Conservation (phyloP, 371 early-diverging fungal genomes). For the Mortierella sp. region DNA sequence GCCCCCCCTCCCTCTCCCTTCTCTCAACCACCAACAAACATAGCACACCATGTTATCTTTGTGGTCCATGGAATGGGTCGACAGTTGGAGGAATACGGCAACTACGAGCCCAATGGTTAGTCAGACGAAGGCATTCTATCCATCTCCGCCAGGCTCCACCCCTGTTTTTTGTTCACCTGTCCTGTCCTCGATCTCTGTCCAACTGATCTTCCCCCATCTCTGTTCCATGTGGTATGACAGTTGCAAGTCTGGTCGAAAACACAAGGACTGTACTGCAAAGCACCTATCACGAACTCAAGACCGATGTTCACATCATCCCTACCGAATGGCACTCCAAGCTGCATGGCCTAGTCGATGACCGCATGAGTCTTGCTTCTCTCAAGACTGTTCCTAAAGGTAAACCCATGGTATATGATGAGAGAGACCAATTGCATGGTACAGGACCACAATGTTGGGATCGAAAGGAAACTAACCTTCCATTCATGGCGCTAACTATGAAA, state of each 20-base stretch:
- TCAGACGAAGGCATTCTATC: too few species aligned
- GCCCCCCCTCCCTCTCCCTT: too few species aligned
- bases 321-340: conserved; percentile 74
- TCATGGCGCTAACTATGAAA: too few species aligned
- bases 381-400: conserved; percentile 60
- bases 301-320: conserved; percentile 63
- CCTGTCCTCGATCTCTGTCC: background rate
- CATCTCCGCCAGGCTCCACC: background rate
- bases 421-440: too few species aligned
- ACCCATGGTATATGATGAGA: background rate
- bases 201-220: too few species aligned
- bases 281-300: conserved; percentile 56
- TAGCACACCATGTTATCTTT: conserved; percentile 63
- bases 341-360: conserved; percentile 61
- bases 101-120: conserved; percentile 64
- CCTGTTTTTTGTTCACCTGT: background rate
- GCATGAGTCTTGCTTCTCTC: conserved; percentile 56
- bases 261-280: conserved; percentile 60
- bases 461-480: background rate
- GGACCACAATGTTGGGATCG: background rate
- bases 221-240: conserved; percentile 22
- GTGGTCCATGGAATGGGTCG: conserved; percentile 80
- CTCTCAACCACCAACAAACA: background rate
- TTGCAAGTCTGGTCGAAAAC: conserved; percentile 62
- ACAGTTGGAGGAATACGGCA: conserved; percentile 64